Base-by-base conservation (phyloP, 2,329 filamentous ascomycete genomes). In the Sclerotinia minor region DNA sequence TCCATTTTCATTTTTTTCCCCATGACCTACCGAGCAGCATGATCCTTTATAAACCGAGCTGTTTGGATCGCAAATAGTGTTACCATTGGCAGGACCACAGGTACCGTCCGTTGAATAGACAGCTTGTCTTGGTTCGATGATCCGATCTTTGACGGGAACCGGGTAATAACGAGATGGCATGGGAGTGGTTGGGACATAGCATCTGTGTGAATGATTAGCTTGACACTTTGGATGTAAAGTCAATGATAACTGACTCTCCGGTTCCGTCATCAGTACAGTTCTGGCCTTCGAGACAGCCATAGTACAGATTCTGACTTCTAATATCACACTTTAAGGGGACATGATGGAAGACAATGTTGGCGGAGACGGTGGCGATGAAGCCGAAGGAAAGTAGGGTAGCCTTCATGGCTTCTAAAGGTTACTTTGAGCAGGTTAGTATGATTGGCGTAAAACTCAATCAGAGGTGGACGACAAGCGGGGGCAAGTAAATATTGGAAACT, bases 321-420 rank as follows among this genome's bases (percentile, higher is more conserved):
- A 72, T 72, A 64, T 80, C 73, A 74, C 82, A 84, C 4, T 69
- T 78, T 29, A 83, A 79, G 60, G 81, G 78, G 11, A 82, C 79
- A 76, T 79, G 80, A 49, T 76, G 74, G 74, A 83, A 83, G 69
- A 81, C 79, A 74, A 84, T 83, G 73, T 84, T 84, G 65, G 81
- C 82, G 7, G 76, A 75, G 26, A 77, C 75, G 21, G 79, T 70
- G 64, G 77, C 77, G 65, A 76, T 78, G 67, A 80, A 72, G 71
- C 70, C 75, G 8, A 76, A 69, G 58, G 73, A 71, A 60, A 75
- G 63, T 65, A 73, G 58, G 47, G 68, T 52, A 63, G 68, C 50
- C 70, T 73, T 77, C 75, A 77, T 77, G 55, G 41, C 73, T 68
- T 38, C 61, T 63, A 60, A 70, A 67, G n/a, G 21, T 54, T 70